Evolutionary conservation across 2,329 filamentous ascomycete species (phyloP).

Genomic region (Lithohypha guttulata): DNA sequence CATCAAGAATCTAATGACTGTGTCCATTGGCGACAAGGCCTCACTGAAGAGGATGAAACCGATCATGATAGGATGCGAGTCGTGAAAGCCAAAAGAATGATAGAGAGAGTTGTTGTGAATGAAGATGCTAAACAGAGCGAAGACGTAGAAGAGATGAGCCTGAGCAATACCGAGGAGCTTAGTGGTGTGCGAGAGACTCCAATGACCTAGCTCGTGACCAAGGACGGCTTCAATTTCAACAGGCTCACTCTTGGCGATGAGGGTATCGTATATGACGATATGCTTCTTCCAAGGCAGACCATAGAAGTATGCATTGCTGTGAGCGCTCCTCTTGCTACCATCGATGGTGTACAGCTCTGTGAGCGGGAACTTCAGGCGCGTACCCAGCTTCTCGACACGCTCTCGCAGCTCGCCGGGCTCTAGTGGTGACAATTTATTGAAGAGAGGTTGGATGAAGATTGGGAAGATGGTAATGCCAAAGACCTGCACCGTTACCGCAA

Average conservation of each 20-base stretch:
- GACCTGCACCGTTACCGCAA: conserved; percentile 77
- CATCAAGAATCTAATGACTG: conserved; percentile 89
- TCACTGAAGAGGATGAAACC: conserved; percentile 97
- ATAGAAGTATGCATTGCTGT: conserved; percentile 93
- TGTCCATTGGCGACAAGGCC: conserved; percentile 86
- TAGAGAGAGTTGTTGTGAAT: conserved; percentile 92
- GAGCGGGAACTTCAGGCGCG: conserved; percentile 79
- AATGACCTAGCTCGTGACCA: conserved; percentile 92
- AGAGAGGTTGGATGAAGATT: conserved; percentile 82
- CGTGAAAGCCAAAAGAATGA: conserved; percentile 77
- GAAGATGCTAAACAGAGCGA: conserved; percentile 91
- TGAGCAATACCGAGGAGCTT: conserved; percentile 78
- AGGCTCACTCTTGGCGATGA: conserved; percentile 88
- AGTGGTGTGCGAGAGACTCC: conserved; percentile 91
- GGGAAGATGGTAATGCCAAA: conserved; percentile 96
- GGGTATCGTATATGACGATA: conserved; percentile 97
- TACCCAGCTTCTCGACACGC: conserved; percentile 72
- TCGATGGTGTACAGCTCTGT: conserved; percentile 91
- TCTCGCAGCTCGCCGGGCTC: conserved; percentile 80
- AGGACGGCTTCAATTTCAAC: conserved; percentile 91
- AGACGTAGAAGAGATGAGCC: conserved; percentile 94
- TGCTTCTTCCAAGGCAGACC: conserved; percentile 99
- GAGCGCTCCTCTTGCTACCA: conserved; percentile 74
- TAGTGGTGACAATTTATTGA: conserved; percentile 95
- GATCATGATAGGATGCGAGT: conserved; percentile 80